Evolutionary conservation across 768 basidiomycete genomes (phyloP), one percentile per base, ranked within the genome.

Genomic region (Lenzites betulinus): DNA sequence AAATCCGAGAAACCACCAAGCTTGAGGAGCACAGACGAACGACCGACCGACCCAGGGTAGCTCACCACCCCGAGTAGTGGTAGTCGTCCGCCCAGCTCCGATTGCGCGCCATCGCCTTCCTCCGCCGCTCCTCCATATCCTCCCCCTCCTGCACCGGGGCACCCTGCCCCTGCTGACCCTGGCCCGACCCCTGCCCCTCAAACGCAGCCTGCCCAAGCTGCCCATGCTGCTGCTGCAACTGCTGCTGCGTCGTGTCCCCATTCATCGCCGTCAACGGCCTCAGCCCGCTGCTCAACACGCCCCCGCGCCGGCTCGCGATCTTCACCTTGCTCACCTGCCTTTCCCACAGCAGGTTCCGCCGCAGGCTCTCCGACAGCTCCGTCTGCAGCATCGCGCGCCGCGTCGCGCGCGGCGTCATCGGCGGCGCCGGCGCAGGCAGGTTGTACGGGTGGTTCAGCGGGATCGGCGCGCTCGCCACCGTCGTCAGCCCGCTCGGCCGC

Each of bases 341-440:
- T 65, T 88, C 90, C 92, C 92, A 93, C 6, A 95, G 74, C 58
- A 95, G 70, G 66, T 94, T 90, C 47, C 89, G 78, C 22, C 94
- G 79, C 63, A 96, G 75, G 59, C 87, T 89, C 74, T 96, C 94
- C 33, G 89, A 88, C 69, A 96, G 78, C 73, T 96, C 94, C 4
- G 87, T 89, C 56, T 86, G 80, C 47, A 95, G 79, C 91, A 95
- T 95, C 65, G 83, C 81, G 51, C 91, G 79, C 2, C 94, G 82
- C 2, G 92, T 94, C 43, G 94, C 93, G 36, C 90, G 85, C 0
- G 94, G 94, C 0, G 92, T 92, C 65, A 89, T 88, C 2, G 91
- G 90, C 18, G 83, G 76, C 4, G 78, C 75, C 0, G 80, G 79
- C 3, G 81, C 78, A 0, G 91, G 91, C 25, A 93, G 80, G 67